Conservation (phyloP, 352 stramenopile genomes). For the Phytophthora lateralis region DNA sequence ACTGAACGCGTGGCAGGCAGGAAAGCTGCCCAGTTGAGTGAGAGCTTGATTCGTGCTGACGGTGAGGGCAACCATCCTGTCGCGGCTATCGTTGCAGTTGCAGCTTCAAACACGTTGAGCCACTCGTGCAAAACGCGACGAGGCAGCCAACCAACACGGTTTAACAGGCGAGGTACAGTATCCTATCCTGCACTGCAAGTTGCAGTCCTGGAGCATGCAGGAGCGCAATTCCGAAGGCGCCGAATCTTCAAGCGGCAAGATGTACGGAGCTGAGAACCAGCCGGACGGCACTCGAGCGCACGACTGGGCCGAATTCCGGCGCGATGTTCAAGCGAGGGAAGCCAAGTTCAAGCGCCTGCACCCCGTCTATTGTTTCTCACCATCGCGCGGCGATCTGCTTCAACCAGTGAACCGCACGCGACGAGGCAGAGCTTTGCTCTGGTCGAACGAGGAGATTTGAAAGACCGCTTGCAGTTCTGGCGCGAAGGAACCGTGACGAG, state of each 20-base stretch:
- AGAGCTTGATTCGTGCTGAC: conserved; percentile 3
- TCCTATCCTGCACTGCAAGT: neutral
- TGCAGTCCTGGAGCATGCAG: neutral
- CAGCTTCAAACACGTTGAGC: conserved; percentile 33
- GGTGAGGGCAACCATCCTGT: conserved; percentile 28
- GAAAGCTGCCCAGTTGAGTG: neutral
- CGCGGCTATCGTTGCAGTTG: conserved; percentile 39
- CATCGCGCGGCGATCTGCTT: conserved; percentile 17
- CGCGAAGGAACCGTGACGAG: conserved; percentile 19
- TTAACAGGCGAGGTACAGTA: conserved; percentile 1
- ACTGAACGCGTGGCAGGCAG: conserved; percentile 9
- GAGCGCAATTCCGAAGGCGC: neutral
- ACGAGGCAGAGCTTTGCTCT: conserved; percentile 34
- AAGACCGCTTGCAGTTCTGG: conserved; percentile 19
- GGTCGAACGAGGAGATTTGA: conserved; percentile 23
- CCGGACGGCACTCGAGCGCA: conserved; percentile 10
- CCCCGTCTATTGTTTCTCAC: conserved; percentile 37
- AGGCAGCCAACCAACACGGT: conserved; percentile 17
- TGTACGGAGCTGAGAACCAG: conserved; percentile 20
- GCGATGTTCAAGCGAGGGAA: conserved; percentile 22
- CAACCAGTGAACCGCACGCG: conserved; percentile 28
- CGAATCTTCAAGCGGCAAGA: conserved; percentile 30
- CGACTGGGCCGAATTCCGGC: conserved; percentile 21
- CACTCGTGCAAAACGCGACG: conserved; percentile 25
- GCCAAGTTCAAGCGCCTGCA: conserved; percentile 28